Percentiles rank a stretch among this genome's conserved stretches.
phyloP scores from a whole-genome alignment of 1,284 basidiomycete species.

The Dichomitus squalens region DNA sequence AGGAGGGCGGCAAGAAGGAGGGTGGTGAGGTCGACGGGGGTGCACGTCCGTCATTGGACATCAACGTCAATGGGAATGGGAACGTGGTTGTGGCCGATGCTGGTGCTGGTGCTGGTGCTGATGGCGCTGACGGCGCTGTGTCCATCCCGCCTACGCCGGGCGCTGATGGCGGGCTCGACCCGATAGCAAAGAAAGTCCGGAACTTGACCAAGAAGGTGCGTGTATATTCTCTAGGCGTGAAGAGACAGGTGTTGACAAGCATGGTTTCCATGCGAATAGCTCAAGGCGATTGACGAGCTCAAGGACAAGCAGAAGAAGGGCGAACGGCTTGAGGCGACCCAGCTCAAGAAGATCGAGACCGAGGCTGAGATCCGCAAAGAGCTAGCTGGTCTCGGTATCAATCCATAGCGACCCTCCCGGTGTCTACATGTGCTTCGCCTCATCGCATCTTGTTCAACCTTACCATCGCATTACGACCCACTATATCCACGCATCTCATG shows the following conservation, averaged over 20 bases:
- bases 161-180: conserved; percentile 67
- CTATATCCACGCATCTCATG: not conserved
- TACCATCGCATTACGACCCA: not conserved
- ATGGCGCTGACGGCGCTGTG: conserved; percentile 26
- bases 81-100: conserved; percentile 20
- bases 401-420: conserved; percentile 19
- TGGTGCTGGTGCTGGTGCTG: conserved; percentile 18
- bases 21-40: conserved; percentile 32
- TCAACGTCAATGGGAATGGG: conserved; percentile 36
- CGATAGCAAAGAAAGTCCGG: conserved; percentile 87
- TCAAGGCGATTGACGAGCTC: conserved; percentile 95
- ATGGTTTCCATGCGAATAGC: conserved; percentile 44
- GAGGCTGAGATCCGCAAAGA: conserved; percentile 85
- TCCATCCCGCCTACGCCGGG: conserved; percentile 60
- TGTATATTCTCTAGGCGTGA: not conserved
- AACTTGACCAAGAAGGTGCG: conserved; percentile 89
- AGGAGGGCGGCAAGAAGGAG: conserved; percentile 5
- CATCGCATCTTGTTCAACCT: not conserved
- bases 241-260: not conserved
- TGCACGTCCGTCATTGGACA: conserved; percentile 39
- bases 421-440: not conserved
- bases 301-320: conserved; percentile 88
- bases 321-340: conserved; percentile 90
- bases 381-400: conserved; percentile 51
- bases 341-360: conserved; percentile 93